phyloP scores from a whole-genome alignment of 108 stramenopile species.

The Skeletonema menzelii region DNA sequence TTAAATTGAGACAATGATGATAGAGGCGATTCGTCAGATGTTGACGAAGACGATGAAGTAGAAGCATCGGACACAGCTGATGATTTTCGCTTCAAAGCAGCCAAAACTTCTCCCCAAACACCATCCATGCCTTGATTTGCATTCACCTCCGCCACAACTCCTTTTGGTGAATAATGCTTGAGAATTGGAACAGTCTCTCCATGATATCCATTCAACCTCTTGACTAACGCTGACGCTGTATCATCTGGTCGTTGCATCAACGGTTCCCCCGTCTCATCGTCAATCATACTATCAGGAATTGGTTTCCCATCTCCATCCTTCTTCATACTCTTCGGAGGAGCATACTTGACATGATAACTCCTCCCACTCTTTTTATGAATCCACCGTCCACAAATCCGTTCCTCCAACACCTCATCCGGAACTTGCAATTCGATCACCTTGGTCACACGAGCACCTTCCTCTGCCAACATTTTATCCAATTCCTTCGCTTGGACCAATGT shows the following conservation, averaged over 20 bases:
- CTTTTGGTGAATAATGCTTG: conserved; percentile 91
- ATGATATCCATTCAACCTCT: conserved; percentile 94
- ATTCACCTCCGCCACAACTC: conserved; percentile 84
- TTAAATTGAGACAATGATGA: conserved; percentile 18
- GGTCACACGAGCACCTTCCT: conserved; percentile 89
- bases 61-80: no score
- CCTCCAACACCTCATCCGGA: conserved; percentile 94
- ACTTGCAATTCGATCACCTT: conserved; percentile 94
- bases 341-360: conserved; percentile 96
- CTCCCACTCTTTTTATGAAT: conserved; percentile 93
- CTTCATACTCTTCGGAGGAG: conserved; percentile 91
- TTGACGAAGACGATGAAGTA: conserved; percentile 16
- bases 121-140: conserved; percentile 92
- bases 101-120: conserved; percentile 83
- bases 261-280: conserved; percentile 94
- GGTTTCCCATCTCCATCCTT: conserved; percentile 60
- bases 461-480: conserved; percentile 92
- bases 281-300: conserved; percentile 77
- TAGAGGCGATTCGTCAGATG: conserved; percentile 9
- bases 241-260: conserved; percentile 98
- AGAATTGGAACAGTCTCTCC: conserved; percentile 96
- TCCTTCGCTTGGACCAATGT: conserved; percentile 94
- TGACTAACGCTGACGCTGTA: conserved; percentile 87
- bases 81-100: conserved; percentile 51
- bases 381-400: conserved; percentile 97